A percentile compares a stretch with the other conserved stretches of the same genome.
phyloP scores from a whole-genome alignment of 306 rosid species.

The Quercus aquifolioides region DNA sequence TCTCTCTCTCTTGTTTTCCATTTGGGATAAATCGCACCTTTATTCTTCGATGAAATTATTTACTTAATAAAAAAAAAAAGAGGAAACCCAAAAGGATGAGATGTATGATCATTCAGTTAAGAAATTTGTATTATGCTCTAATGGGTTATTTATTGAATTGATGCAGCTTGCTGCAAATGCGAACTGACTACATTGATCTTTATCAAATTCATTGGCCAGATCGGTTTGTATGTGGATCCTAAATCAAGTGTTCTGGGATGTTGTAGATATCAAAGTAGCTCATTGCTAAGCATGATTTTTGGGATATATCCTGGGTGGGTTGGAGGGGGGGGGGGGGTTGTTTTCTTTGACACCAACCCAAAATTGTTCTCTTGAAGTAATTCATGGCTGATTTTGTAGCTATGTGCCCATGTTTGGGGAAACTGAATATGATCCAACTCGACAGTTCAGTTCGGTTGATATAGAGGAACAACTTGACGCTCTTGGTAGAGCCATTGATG shows the following conservation, averaged over 20 bases:
- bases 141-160: conserved; percentile 19
- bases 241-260: not conserved
- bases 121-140: conserved; percentile 4
- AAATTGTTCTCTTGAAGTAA: conserved; percentile 8
- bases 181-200: conserved; percentile 82
- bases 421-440: conserved; percentile 70
- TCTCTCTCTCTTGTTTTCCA: not conserved
- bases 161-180: conserved; percentile 75
- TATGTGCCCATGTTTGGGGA: conserved; percentile 95
- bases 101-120: not conserved
- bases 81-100: not conserved
- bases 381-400: conserved; percentile 37
- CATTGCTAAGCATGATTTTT: not conserved
- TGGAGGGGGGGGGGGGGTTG: not conserved
- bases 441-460: conserved; percentile 56
- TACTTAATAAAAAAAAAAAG: too few species aligned
- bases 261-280: conserved; percentile 11
- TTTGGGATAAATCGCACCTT: not conserved
- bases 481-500: conserved; percentile 56
- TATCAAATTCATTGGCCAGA: conserved; percentile 98
- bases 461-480: conserved; percentile 79
- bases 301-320: not conserved
- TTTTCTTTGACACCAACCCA: not conserved
- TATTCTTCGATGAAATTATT: too few species aligned
- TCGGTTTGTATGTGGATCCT: conserved; percentile 71